Base-by-base conservation (phyloP, 2,329 filamentous ascomycete species). In the Penicillium sp. region DNA sequence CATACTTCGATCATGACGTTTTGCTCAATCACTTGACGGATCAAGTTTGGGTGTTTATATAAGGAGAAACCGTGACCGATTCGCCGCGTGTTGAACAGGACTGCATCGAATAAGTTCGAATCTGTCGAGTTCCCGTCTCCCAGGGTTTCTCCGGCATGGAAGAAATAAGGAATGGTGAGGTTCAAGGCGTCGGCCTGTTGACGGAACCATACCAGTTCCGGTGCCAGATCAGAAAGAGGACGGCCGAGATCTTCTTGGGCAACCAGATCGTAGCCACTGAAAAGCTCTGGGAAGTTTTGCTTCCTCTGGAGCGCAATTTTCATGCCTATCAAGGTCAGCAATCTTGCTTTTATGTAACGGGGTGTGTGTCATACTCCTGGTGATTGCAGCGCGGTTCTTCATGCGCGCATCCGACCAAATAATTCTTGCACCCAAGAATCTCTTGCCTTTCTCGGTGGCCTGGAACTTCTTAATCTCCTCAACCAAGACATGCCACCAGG, bases 91-190 rank as follows among this genome's bases (percentile, higher is more conserved):
- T 91, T 91, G 6, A 96, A 83, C 4, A 96, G 78, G 7, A 97
- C 81, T 0, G 91, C 91, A 69, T 96, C 91, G 70, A 91, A 95
- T 5, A 97, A 81, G 73, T 97, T 96, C 60, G 83, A 78, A 68
- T 96, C 92, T 0, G 88, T 88, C 16, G 81, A 82, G 65, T 86
- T 87, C 34, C 91, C 91, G 60, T 89, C 86, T 23, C 91, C 91
- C 0, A 96, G 84, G n/a, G 87, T 91, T 75, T 96, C 92, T 64
- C 92, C 92, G 0, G 92, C 91, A 72, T 96, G 92, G 78, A 97
- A 93, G 80, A 94, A 96, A 78, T 96, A 95, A 1, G 92, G 92
- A 10, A 97, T 85, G 43, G 90, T 84, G 44, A 96, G 83, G 5
- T 84, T 84, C 65, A 90, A 86, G 68, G 88, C 80, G 0, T 84